Evolutionary conservation across 2,329 filamentous ascomycete species (phyloP).

Genomic region (Moelleriella libera): DNA sequence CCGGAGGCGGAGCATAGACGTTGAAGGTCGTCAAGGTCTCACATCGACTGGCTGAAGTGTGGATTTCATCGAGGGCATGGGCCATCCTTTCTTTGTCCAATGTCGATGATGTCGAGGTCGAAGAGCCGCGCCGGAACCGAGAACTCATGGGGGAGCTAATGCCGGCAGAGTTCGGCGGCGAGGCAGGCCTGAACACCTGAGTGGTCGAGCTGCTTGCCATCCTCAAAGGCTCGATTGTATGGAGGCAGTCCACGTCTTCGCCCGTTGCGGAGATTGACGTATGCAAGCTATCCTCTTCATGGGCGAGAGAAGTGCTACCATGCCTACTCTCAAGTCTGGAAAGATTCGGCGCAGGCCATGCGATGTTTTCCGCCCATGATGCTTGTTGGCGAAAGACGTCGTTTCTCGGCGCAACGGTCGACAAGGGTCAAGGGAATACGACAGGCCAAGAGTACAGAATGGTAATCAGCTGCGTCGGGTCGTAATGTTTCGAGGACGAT

Average conservation of each 20-base stretch:
- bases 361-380: slow-evolving; percentile 4
- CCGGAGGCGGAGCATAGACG: slow-evolving; percentile 66
- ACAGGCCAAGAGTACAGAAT: no score
- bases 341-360: slow-evolving; percentile 1
- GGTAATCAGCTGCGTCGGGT: no score
- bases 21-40: slow-evolving; percentile 85
- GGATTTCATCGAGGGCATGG: slow-evolving; percentile 73
- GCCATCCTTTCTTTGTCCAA: slow-evolving; percentile 60
- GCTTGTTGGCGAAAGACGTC: neutral
- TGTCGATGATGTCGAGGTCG: slow-evolving; percentile 24
- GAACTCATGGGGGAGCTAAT: slow-evolving; percentile 9
- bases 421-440: no score
- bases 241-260: no score
- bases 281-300: neutral
- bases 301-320: neutral
- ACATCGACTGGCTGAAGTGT: slow-evolving; percentile 74
- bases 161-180: slow-evolving; percentile 2
- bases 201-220: slow-evolving; percentile 17
- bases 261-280: neutral
- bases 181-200: slow-evolving; percentile 15
- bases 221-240: neutral
- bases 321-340: slow-evolving; percentile 3
- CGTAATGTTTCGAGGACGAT: no score
- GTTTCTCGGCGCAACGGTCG: neutral
- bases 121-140: slow-evolving; percentile 22